Evolutionary conservation across 164 flowering plant genomes (phyloP), one percentile per base, ranked within the genome.

Genomic region (Nymphaea colorata): DNA sequence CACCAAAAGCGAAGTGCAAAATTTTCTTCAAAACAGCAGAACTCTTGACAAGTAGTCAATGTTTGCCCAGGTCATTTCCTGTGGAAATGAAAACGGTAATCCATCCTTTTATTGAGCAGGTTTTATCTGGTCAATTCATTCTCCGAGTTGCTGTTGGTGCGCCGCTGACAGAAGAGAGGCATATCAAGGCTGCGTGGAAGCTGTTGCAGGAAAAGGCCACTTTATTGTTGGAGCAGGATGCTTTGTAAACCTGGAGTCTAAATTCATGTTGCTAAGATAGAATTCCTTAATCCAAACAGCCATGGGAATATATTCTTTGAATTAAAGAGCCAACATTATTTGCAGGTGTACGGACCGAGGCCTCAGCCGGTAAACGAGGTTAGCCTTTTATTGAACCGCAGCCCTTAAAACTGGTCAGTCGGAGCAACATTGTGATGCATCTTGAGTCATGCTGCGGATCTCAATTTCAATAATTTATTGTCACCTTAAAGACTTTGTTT

Each of bases 151-250:
- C 78, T 0, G 87, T 90, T 3, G 96, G 96, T 65, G 92, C 95
- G 42, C 98, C 95, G 63, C 69, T 93, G 73, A 93, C 96, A 17
- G 93, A 90, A 71, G 87, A 83, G 76, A 87, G 82, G 62, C 98
- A 90, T 71, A 74, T 90, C 14, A 78, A 75, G 67, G 81, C 74
- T 41, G 95, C 97, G 66, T 91, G 96, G 97, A 77, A 81, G 66
- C 68, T 84, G 57, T 72, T 94, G 71, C 95, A 89, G 79, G 93
- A 88, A 8, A 69, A 85, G 63, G 87, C 98, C 51, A 73, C 84
- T 5, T 15, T 69, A 41, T 69, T 90, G 65, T 74, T 85, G 41
- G 75, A 57, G 64, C 55, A 47, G 3, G 12, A 14, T 47, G 55
- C 55, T 6, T 4, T 47, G 11, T 47, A 47, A 47, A 6, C 55